A percentile compares a stretch with the other conserved stretches of the same genome.
phyloP scores from a whole-genome alignment of 345 rosid species.

The Murraya koenigii region DNA sequence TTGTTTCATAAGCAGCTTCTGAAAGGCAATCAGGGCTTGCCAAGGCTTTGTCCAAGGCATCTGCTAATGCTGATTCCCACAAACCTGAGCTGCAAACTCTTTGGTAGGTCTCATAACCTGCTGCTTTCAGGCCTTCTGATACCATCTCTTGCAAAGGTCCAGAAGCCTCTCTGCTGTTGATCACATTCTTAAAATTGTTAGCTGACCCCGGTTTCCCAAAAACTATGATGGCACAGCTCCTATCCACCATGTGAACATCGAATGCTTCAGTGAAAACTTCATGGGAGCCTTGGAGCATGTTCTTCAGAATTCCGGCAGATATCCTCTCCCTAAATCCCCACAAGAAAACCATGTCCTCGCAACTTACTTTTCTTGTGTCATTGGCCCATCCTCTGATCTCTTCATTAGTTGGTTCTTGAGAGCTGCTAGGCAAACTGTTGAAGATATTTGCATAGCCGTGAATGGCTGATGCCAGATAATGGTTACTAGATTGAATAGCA shows the following conservation, averaged over 20 bases:
- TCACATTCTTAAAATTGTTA: conserved; percentile 37
- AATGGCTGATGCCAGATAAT: conserved; percentile 29
- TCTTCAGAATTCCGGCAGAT: conserved; percentile 61
- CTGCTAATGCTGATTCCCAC: conserved; percentile 63
- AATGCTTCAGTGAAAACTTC: conserved; percentile 44
- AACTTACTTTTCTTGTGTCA: conserved; percentile 49
- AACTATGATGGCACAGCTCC: conserved; percentile 70
- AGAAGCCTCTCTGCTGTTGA: conserved; percentile 38
- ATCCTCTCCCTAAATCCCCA: conserved; percentile 59
- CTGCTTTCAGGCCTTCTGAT: conserved; percentile 60
- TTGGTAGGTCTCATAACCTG: conserved; percentile 53
- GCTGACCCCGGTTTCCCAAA: conserved; percentile 57
- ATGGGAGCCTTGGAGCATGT: conserved; percentile 54
- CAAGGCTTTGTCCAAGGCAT: conserved; percentile 57
- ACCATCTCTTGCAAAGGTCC: conserved; percentile 63
- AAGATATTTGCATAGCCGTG: conserved; percentile 33
- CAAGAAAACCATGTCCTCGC: conserved; percentile 67
- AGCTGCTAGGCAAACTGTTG: conserved; percentile 24
- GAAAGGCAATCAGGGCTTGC: conserved; percentile 21
- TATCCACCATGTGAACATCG: conserved; percentile 57
- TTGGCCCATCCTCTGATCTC: conserved; percentile 60
- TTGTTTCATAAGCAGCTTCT: conserved; percentile 28
- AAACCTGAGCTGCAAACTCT: conserved; percentile 63
- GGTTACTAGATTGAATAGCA: conserved; percentile 24
- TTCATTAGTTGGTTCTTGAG: conserved; percentile 32